Evolutionary conservation across 257 asterid species (phyloP), one percentile per base, ranked within the genome.

Genomic region (Ophiorrhiza pumila): DNA sequence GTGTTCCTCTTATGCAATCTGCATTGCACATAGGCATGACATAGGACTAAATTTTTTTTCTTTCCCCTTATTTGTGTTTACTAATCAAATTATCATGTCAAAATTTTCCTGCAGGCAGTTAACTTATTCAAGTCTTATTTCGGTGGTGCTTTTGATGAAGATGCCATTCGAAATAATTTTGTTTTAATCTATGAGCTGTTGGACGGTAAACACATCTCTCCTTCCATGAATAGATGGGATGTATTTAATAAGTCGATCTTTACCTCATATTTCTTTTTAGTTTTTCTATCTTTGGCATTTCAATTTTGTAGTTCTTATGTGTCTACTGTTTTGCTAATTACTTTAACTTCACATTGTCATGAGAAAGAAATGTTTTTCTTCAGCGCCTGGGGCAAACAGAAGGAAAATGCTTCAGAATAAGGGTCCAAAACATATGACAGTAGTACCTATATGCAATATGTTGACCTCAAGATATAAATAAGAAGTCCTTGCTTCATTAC

Each of bases 81-180:
- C 5, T 42, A 7, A 29, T 72, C 42, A 27, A 12, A 65, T 12
- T 17, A 23, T 39, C 57, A 31, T 34, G 10, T 39, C 45, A 25
- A 41, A 25, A 20, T 13, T 71, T 57, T 63, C 25, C 58, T 37
- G 84, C 96, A 95, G 99, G 99, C 99, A 63, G 98, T 95, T 80
- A 79, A 88, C 71, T 85, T 95, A 78, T 95, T 95, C 79, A 95
- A 95, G 76, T 92, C 99, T 55, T 95, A 95, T 81, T 95, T 95
- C 58, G 98, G 99, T 34, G 98, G 99, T 67, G 91, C 98, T 73
- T 95, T 95, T 77, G 99, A 95, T 79, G 99, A 95, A 82, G 99
- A 92, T 82, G 98, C 99, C 50, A 95, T 95, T 63, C 99, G 99
- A 82, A 95, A 95, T 77, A 95, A 95, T 74, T 95, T 95, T 61